These are phyloP conservation scores for Fusarium haematococcum DNA, from an alignment of 2,329 filamentous ascomycete species.

Conservation along the genomic window DNA sequence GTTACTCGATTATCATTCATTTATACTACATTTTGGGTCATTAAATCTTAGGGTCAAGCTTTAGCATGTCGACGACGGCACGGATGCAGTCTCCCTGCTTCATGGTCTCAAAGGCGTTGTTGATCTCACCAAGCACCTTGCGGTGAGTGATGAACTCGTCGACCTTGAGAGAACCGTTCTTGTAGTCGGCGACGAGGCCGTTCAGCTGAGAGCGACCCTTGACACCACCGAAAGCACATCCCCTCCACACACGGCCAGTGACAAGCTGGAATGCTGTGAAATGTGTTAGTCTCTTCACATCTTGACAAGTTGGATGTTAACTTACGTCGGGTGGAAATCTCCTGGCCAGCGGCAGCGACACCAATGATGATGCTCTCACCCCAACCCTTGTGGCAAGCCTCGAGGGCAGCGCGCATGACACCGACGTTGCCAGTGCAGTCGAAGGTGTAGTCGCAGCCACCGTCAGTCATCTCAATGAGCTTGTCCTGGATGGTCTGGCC, in stretches of 20 bases:
- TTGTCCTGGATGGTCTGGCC: conserved; percentile 89
- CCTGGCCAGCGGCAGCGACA: conserved; percentile 94
- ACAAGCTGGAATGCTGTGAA: conserved; percentile 93
- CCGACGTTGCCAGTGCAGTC: conserved; percentile 98
- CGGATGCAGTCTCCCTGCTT: conserved; percentile 97
- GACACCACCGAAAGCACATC: conserved; percentile 97
- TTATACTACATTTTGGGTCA: conserved; percentile 42
- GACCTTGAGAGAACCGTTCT: conserved; percentile 91
- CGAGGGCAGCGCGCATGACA: conserved; percentile 94
- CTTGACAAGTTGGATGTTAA: conserved; percentile 41
- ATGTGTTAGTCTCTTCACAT: conserved; percentile 38
- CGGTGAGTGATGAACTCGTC: conserved; percentile 99
- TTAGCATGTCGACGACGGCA: conserved; percentile 81
- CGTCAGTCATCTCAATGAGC: conserved; percentile 97
- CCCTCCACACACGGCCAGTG: conserved; percentile 97
- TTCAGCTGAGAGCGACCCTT: conserved; percentile 96
- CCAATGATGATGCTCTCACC: conserved; percentile 98
- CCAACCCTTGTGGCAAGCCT: conserved; percentile 99
- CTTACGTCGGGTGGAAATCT: conserved; percentile 93
- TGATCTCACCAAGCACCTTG: conserved; percentile 84
- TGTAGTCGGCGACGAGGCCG: conserved; percentile 88
- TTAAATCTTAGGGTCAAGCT: conserved; percentile 40
- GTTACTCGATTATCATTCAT: conserved; percentile 38
- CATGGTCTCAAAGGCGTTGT: conserved; percentile 92
- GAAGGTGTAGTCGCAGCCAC: conserved; percentile 98